Evolutionary conservation across 306 rosid species (phyloP).

Genomic region (Betula pendula): DNA sequence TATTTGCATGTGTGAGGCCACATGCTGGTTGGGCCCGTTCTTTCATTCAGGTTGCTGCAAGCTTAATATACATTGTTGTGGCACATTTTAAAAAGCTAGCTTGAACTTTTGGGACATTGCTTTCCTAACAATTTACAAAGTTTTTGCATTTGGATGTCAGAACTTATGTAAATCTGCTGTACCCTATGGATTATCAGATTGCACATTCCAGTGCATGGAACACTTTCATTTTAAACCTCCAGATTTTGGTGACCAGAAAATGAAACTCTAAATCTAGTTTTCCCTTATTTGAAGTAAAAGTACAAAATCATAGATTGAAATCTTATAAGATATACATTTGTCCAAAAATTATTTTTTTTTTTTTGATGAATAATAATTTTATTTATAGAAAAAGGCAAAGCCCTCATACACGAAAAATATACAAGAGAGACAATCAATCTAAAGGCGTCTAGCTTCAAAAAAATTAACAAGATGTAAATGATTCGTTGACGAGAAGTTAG

Average conservation of each 20-base stretch:
- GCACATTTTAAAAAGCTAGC: neutral
- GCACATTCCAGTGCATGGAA: neutral
- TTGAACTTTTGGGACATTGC: neutral
- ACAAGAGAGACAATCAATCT: too few species aligned
- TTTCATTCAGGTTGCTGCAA: neutral
- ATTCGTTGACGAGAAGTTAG: too few species aligned
- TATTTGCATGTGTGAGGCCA: neutral
- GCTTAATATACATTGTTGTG: neutral
- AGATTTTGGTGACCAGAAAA: conserved; percentile 4
- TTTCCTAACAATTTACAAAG: neutral
- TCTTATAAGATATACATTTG: neutral
- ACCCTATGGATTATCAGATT: neutral
- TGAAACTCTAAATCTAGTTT: neutral
- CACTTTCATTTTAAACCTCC: neutral
- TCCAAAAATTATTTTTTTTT: neutral
- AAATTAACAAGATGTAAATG: too few species aligned
- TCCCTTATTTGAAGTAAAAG: neutral
- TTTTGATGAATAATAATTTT: too few species aligned
- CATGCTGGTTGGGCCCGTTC: neutral
- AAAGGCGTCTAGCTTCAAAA: too few species aligned
- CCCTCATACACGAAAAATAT: too few species aligned
- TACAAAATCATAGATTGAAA: neutral
- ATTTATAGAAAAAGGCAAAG: too few species aligned
- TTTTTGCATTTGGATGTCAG: neutral
- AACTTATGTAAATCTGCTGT: neutral